Percentiles rank a stretch among this genome's conserved stretches.
Conservation (phyloP, 371 early-diverging fungal genomes). For the Rhizomucor miehei region DNA sequence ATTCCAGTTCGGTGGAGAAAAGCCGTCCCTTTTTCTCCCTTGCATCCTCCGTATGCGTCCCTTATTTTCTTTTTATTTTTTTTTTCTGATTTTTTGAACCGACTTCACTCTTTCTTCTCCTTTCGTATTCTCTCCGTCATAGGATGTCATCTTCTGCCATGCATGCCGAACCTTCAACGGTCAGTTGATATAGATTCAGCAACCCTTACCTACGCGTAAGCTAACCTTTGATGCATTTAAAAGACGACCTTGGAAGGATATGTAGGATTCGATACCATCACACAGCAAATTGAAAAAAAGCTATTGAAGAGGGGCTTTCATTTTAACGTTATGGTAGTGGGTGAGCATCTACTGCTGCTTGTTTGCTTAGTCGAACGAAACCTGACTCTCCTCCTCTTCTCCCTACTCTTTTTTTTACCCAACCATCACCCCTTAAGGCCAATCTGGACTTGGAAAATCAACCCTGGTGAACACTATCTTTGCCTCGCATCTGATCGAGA, state of each 20-base stretch:
- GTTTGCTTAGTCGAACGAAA: background rate
- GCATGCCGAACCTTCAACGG: slow-evolving; percentile 16
- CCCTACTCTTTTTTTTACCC: background rate
- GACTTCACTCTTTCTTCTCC: slow-evolving; percentile 7
- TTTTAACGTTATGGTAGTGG: slow-evolving; percentile 94
- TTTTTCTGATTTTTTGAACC: slow-evolving; percentile 4
- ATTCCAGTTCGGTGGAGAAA: slow-evolving; percentile 4
- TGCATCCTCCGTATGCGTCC: slow-evolving; percentile 2
- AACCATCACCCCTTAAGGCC: slow-evolving; percentile 55
- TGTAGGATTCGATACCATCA: slow-evolving; percentile 95
- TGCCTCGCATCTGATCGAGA: slow-evolving; percentile 82
- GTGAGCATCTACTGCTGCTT: slow-evolving; percentile 34
- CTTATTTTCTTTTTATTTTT: slow-evolving; percentile 3
- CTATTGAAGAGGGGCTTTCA: slow-evolving; percentile 91
- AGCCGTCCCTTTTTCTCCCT: slow-evolving; percentile 6
- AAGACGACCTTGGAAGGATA: slow-evolving; percentile 69
- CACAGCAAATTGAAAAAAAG: slow-evolving; percentile 90
- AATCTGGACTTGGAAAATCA: slow-evolving; percentile 98
- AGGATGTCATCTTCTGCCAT: slow-evolving; percentile 17
- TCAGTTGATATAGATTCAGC: too few relatives aligned
- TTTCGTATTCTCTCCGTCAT: slow-evolving; percentile 4
- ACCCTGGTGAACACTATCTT: slow-evolving; percentile 97
- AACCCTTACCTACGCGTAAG: background rate
- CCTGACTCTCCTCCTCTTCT: background rate
- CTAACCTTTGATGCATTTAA: slow-evolving; percentile 5